Base-by-base conservation (phyloP, 1,284 basidiomycete species). In the Pseudozyma thailandica region DNA sequence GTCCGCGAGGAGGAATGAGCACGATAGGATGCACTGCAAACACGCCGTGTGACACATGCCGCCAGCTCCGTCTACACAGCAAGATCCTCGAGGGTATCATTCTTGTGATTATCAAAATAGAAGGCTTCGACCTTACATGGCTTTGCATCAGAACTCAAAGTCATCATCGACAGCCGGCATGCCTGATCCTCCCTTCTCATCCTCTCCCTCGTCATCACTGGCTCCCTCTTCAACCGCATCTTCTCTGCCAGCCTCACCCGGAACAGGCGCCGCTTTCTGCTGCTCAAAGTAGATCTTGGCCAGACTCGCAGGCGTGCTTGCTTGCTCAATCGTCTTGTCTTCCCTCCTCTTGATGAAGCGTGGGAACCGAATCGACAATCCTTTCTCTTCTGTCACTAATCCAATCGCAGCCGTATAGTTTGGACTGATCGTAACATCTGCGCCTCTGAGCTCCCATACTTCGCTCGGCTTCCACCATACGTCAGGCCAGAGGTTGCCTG, bases 371-470 rank as follows among this genome's bases (percentile, higher is more conserved):
- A 85, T 55, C 18, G 77, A 80, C 9, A 84, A 63, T 7, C 94
- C 94, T 39, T 91, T 86, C 64, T 86, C 85, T 4, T 85, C 84
- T 18, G 89, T 89, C 12, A 51, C 53, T 75, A 91, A 86, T 4
- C 90, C 89, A 44, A 87, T 85, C 0, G 91, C 92, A 9, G 93
- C 93, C 2, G 90, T 86, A 26, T 94, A 96, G 13, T 94, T 89
- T 0, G 93, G 94, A 50, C 92, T 94, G 38, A 93, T 84, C 0
- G 94, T 94, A 70, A 95, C 88, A 44, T 82, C 80, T 4, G 94
- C 93, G 18, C 92, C 92, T 21, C 91, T 87, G 61, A 96, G 90
- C 58, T 82, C 80, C 78, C 79, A 82, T 2, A 94, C 91, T 81
- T 94, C 92, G 57, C 85, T 85, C 4, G 94, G 93, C 69, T 87